These are phyloP conservation scores for Auriculariales sp. DNA, from an alignment of 768 basidiomycete genomes.

Conservation along the genomic window DNA sequence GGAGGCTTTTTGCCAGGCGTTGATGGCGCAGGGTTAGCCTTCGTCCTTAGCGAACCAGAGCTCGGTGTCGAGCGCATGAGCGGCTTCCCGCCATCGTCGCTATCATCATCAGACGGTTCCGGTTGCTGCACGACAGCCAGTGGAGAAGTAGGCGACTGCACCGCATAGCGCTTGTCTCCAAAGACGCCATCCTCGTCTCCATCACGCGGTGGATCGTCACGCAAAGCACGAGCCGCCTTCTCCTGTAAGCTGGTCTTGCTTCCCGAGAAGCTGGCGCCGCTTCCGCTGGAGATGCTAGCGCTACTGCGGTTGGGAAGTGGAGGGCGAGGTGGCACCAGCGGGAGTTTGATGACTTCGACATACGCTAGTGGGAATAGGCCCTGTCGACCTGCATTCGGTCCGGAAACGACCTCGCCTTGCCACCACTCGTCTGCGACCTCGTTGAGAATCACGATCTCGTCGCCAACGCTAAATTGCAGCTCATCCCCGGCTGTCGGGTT, in stretches of 20 bases:
- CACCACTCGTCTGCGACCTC: constrained; percentile 88
- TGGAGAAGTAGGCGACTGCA: background rate
- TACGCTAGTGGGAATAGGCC: constrained; percentile 77
- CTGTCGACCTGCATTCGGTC: constrained; percentile 36
- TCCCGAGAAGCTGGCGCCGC: constrained; percentile 14
- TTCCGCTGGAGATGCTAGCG: constrained; percentile 3
- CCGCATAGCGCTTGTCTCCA: background rate
- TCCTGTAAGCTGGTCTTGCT: constrained; percentile 10
- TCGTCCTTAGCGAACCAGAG: background rate
- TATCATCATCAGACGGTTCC: constrained; percentile 14
- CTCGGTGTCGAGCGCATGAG: background rate
- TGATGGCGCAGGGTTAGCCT: constrained; percentile 1
- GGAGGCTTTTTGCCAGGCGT: constrained; percentile 31
- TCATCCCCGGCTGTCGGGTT: constrained; percentile 55
- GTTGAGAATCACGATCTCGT: constrained; percentile 58
- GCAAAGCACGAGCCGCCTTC: constrained; percentile 10
- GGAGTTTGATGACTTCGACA: constrained; percentile 31
- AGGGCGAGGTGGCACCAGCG: constrained; percentile 16
- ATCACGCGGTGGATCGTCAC: constrained; percentile 18
- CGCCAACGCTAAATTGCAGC: constrained; percentile 57
- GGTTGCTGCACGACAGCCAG: constrained; percentile 17
- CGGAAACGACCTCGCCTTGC: constrained; percentile 51
- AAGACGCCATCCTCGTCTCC: constrained; percentile 28
- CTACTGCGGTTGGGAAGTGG: constrained; percentile 8
- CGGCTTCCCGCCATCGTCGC: constrained; percentile 7